Conservation (phyloP, 768 basidiomycete species). For the Naganishia onofrii region DNA sequence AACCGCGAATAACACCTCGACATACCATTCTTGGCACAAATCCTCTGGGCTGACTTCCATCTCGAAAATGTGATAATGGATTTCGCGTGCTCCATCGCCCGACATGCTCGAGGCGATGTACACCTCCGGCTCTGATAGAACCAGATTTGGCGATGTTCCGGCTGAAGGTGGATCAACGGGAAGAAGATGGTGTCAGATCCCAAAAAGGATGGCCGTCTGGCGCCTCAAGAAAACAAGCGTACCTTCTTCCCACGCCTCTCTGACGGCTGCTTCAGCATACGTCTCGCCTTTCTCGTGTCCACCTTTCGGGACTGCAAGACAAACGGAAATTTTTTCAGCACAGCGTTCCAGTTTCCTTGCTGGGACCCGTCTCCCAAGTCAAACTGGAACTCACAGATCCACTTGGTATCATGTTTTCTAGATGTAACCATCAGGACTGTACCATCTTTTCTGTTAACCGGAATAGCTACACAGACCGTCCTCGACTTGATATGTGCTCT, state of each 20-base stretch:
- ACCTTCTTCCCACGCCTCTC: conserved; percentile 12
- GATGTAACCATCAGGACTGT: conserved; percentile 32
- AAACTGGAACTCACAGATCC: conserved; percentile 28
- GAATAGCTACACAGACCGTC: conserved; percentile 33
- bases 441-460: conserved; percentile 12
- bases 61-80: conserved; percentile 35
- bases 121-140: conserved; percentile 15
- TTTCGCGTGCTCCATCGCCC: conserved; percentile 27
- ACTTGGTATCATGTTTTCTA: conserved; percentile 32
- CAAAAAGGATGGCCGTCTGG: background rate
- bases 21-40: conserved; percentile 30
- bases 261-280: conserved; percentile 20
- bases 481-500: conserved; percentile 20
- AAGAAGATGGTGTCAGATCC: background rate
- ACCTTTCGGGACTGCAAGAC: conserved; percentile 32
- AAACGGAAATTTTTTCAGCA: background rate
- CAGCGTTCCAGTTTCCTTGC: background rate
- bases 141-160: conserved; percentile 25
- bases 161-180: conserved; percentile 18
- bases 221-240: background rate
- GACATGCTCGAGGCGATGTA: conserved; percentile 22
- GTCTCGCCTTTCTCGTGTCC: conserved; percentile 33
- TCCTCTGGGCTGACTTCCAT: conserved; percentile 24
- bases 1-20: background rate
- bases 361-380: background rate